phyloP scores from a whole-genome alignment of 345 rosid genomes.

The Salix suchowensis region DNA sequence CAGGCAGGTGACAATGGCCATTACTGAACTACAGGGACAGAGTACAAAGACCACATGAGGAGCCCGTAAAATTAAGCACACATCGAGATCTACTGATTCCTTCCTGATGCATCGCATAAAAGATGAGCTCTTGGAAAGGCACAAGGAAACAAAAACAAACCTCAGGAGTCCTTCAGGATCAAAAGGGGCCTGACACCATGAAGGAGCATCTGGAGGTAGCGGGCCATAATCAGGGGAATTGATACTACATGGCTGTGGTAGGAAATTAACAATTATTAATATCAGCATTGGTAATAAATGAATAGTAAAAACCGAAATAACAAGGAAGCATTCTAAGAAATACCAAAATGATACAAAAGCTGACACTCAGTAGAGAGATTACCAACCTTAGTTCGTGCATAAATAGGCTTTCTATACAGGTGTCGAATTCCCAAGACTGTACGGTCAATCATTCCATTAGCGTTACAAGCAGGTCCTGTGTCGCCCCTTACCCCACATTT shows the following conservation, averaged over 20 bases:
- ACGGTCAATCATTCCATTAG: conserved; percentile 81
- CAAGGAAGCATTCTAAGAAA: neutral
- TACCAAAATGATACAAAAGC: conserved; percentile 5
- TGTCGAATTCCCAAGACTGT: conserved; percentile 58
- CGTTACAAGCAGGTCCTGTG: conserved; percentile 84
- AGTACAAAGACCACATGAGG: conserved; percentile 7
- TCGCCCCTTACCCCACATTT: conserved; percentile 71
- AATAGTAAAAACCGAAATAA: neutral
- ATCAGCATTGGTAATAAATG: neutral
- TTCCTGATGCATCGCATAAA: neutral
- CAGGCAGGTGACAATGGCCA: conserved; percentile 76
- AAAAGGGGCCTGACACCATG: conserved; percentile 96
- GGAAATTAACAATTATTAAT: conserved; percentile 2
- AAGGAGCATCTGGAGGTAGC: conserved; percentile 66
- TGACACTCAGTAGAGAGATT: neutral
- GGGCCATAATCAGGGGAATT: conserved; percentile 70
- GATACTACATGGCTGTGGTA: conserved; percentile 65
- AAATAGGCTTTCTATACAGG: conserved; percentile 62
- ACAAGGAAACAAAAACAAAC: conserved; percentile 29
- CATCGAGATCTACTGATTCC: neutral
- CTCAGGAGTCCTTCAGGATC: conserved; percentile 92
- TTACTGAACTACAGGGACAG: conserved; percentile 59
- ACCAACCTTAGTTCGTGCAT: conserved; percentile 54
- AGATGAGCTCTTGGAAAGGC: neutral
- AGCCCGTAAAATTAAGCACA: conserved; percentile 2